These are phyloP conservation scores for Colletotrichum sp. DNA, from an alignment of 2,329 filamentous ascomycete genomes.

Conservation along the genomic window DNA sequence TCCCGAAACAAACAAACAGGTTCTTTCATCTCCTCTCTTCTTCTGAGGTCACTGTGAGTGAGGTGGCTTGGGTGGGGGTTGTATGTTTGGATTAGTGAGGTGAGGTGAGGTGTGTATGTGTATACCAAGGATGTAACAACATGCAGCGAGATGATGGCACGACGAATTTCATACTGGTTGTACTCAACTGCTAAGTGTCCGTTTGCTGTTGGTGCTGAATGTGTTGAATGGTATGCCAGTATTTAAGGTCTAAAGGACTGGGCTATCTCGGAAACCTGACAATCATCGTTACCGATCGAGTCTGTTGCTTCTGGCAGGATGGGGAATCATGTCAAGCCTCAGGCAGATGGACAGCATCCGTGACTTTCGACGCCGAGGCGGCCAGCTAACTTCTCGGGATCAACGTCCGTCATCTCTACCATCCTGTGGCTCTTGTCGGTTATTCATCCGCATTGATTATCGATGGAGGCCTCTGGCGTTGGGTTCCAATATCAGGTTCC, in stretches of 20 bases:
- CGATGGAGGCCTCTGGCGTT: not conserved
- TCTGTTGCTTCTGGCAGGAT: too few relatives aligned
- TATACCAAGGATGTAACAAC: not conserved
- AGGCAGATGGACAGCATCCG: not conserved
- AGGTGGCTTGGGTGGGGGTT: fast-evolving
- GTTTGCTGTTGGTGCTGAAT: not conserved
- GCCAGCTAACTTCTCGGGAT: not conserved
- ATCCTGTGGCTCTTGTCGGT: not conserved
- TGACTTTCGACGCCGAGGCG: not conserved
- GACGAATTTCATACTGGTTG: not conserved
- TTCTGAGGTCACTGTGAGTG: not conserved
- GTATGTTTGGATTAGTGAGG: not conserved
- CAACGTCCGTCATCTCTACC: not conserved
- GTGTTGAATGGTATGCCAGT: not conserved
- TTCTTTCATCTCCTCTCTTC: not conserved
- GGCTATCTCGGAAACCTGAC: not conserved
- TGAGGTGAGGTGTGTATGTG: not conserved
- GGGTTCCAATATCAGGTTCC: not conserved
- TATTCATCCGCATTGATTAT: not conserved
- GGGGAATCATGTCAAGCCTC: too few relatives aligned
- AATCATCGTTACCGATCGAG: too few relatives aligned
- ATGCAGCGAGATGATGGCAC: not conserved
- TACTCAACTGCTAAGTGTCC: fast-evolving
- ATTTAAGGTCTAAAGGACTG: not conserved
- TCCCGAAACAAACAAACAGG: not conserved